Percentiles rank a stretch among this genome's conserved stretches.
These are phyloP conservation scores for Fraxinus quadrangulata DNA, from an alignment of 257 asterid species.

Conservation along the genomic window DNA sequence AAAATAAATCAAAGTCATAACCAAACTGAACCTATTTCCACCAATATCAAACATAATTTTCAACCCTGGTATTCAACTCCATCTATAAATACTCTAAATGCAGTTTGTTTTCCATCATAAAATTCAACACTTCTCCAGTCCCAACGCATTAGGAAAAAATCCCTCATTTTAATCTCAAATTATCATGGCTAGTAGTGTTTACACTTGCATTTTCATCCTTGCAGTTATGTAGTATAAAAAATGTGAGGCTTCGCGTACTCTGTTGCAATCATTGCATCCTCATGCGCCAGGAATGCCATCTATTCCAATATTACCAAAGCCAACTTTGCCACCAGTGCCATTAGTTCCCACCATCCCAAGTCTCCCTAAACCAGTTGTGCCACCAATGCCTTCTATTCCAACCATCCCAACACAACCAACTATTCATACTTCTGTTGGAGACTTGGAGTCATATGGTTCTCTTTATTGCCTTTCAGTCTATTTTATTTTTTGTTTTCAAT, in stretches of 20 bases:
- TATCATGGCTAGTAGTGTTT: slow-evolving; percentile 23
- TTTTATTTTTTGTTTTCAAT: too few relatives aligned
- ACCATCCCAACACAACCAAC: slow-evolving; percentile 13
- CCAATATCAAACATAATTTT: slow-evolving; percentile 4
- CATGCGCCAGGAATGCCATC: slow-evolving; percentile 17
- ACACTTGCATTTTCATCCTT: slow-evolving; percentile 25
- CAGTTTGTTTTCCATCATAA: slow-evolving; percentile 4
- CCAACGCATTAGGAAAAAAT: background rate
- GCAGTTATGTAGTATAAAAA: too few relatives aligned
- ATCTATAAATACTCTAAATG: slow-evolving; percentile 23
- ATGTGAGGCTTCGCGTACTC: slow-evolving; percentile 33
- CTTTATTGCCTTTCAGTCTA: too few relatives aligned
- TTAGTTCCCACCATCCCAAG: slow-evolving; percentile 8
- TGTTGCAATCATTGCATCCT: slow-evolving; percentile 23
- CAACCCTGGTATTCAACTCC: background rate
- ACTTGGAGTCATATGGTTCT: too few relatives aligned
- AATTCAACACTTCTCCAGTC: background rate
- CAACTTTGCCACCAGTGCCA: slow-evolving; percentile 7
- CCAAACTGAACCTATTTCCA: slow-evolving; percentile 5
- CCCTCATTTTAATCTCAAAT: background rate
- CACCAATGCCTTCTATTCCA: slow-evolving; percentile 27
- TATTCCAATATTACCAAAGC: slow-evolving; percentile 6
- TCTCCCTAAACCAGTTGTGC: slow-evolving; percentile 24
- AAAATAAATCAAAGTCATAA: background rate
- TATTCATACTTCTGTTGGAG: too few relatives aligned